A percentile compares a stretch with the other conserved stretches of the same genome.
These are phyloP conservation scores for Citeromyces nyonsensis DNA, from an alignment of 805 yeast genomes.

Conservation along the genomic window DNA sequence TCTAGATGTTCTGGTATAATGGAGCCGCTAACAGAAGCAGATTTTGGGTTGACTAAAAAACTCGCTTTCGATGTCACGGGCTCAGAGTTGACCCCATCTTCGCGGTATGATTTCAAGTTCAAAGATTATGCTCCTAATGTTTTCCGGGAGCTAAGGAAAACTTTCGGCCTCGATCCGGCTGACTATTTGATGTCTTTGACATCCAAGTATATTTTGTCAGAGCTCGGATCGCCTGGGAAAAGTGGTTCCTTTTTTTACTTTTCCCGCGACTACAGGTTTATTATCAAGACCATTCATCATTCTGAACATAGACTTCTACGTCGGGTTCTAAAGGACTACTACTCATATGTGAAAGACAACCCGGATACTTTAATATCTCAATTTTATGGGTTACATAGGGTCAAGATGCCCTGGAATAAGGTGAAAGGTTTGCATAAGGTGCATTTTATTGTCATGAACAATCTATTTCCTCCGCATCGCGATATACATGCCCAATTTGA, in stretches of 20 bases:
- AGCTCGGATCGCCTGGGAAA: slow-evolving; percentile 91
- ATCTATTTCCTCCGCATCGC: slow-evolving; percentile 85
- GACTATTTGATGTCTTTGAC: slow-evolving; percentile 88
- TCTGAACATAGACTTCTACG: slow-evolving; percentile 80
- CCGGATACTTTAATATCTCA: slow-evolving; percentile 90
- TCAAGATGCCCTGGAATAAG: slow-evolving; percentile 68
- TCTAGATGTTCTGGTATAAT: slow-evolving; percentile 81
- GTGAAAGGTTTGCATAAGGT: slow-evolving; percentile 44
- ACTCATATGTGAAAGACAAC: slow-evolving; percentile 63
- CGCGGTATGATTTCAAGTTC: slow-evolving; percentile 90
- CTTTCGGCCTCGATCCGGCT: slow-evolving; percentile 87
- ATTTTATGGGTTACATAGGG: slow-evolving; percentile 88
- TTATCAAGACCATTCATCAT: slow-evolving; percentile 91
- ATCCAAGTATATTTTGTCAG: slow-evolving; percentile 82
- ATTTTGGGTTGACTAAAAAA: slow-evolving; percentile 62
- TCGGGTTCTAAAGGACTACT: slow-evolving; percentile 57
- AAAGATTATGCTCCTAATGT: slow-evolving; percentile 95
- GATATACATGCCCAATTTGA: slow-evolving; percentile 80
- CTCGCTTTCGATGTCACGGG: slow-evolving; percentile 80
- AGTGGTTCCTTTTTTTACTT: slow-evolving; percentile 94
- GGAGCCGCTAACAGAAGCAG: slow-evolving; percentile 53
- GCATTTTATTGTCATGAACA: slow-evolving; percentile 93
- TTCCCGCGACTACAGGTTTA: slow-evolving; percentile 84
- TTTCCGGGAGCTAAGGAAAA: slow-evolving; percentile 65
- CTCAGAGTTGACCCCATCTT: slow-evolving; percentile 80